Base-by-base conservation (phyloP, 73 alveolate genomes). In the Durusdinium trenchii region DNA sequence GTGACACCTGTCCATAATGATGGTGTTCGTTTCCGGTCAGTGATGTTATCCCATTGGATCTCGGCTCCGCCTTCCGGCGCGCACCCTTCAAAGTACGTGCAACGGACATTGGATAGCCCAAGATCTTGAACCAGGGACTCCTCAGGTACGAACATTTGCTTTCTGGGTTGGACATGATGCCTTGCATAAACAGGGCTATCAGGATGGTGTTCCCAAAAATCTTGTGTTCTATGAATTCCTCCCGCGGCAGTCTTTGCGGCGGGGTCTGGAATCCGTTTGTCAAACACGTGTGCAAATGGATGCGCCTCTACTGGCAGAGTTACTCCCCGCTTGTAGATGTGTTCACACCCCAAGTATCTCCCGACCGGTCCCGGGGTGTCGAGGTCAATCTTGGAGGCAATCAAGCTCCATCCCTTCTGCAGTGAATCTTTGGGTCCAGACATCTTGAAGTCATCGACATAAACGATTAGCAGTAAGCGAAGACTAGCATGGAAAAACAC, bases 381-480 rank as follows among this genome's bases (percentile, higher is more conserved):
- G 69, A 81, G 42, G 71, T 47, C 91, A 20, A 81, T 42, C 67
- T 47, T 81, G 20, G 94, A 85, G 3, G 45, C 54, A 26, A 85
- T 54, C 79, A 85, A 7, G 14, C 54, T 57, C 94, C 94, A 85
- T 0, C 94, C 94, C 1, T 52, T 32, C 32, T 20, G 2, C 94
- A 85, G 50, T 3, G 18, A 10, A 1, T 9, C 79, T 3, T 51
- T 85, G 50, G 94, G 94, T 4, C 94, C 94, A 0, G 94, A 32
- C 94, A 85, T 85, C 57, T 85, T 85, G 78, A 85, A 85, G 54
- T 85, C 94, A 54, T 85, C 94, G 2, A 82, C 71, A 82, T 47
- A 47, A 3, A 79, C 90, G 3, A 48, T 67, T 3, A 79, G 14
- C 6, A 84, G 94, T 0, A 84, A 42, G 1, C 23, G 5, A 20